Base-by-base conservation (phyloP, 2,329 filamentous ascomycete genomes). In the Colletotrichum sp. region DNA sequence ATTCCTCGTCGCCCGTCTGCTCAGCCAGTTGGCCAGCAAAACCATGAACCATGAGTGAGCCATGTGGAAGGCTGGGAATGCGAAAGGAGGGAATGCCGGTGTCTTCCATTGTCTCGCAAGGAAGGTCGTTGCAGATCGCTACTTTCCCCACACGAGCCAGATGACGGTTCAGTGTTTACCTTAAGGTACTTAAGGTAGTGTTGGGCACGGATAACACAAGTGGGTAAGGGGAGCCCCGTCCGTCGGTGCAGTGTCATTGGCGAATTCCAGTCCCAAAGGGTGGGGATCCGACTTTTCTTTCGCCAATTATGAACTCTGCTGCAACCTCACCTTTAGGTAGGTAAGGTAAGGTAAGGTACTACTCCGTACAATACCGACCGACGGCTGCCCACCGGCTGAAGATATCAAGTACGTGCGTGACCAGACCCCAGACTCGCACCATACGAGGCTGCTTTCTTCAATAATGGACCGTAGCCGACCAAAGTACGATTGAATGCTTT, bases 281-380 rank as follows among this genome's bases (percentile, higher is more conserved):
- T 39, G 36, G 36, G 36, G 16, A 39, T 39, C 8, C 36, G 16
- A 18, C 16, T 39, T 39, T 39, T 18, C 36, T 39, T 18, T 39
- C 36, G 8, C n/a, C 9, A 21, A 68, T 12, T 24, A 24, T 44
- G 15, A 75, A 75, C 72, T 75, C 72, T 72, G 68, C 72, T 75
- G 72, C 55, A 72, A 75, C 72, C 30, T 75, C 62, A 72, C 57
- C 30, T 32, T 32, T 32, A 32, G 9, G 30, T 30, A 10, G 30
- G 30, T 30, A 30, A 30, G 32, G 32, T 30, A 30, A 30, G 32
- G 32, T 34, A 34, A 13, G 12, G 12, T 15, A 15, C 32, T 30
- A 60, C 28, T 39, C 36, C 16, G 36, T 39, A 24, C 34, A 15
- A 36, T 32, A 57, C 28, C 16, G 16, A 39, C 8, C 16, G 36